Conservation (phyloP, 192 early-diverging fungal species). For the Martensiomyces pterosporus region DNA sequence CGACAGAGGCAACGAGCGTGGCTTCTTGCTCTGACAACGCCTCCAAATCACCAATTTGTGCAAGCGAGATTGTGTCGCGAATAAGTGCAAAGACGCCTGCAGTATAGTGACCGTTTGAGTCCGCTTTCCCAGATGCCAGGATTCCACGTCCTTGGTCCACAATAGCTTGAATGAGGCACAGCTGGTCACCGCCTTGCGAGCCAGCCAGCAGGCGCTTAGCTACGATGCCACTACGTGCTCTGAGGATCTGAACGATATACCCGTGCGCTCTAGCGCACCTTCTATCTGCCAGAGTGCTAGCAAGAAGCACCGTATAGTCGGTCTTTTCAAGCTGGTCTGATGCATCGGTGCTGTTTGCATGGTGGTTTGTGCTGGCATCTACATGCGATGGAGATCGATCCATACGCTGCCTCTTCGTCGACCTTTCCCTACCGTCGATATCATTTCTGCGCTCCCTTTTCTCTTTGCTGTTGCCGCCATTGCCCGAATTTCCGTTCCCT, state of each 20-base stretch:
- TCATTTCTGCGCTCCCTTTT: too few relatives aligned
- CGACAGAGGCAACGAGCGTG: too few relatives aligned
- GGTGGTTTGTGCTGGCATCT: too few relatives aligned
- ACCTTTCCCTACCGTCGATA: too few relatives aligned
- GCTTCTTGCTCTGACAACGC: neutral
- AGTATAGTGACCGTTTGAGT: constrained; percentile 1
- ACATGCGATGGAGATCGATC: too few relatives aligned
- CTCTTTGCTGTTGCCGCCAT: too few relatives aligned
- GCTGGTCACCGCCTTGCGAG: too few relatives aligned
- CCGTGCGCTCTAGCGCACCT: neutral
- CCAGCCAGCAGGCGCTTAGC: neutral
- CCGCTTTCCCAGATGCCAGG: neutral
- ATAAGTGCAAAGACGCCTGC: constrained; percentile 31
- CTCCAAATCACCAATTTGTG: neutral
- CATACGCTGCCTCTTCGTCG: too few relatives aligned
- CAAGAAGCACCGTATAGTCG: too few relatives aligned
- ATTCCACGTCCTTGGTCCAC: neutral
- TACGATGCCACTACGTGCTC: constrained; percentile 10
- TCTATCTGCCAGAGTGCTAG: constrained; percentile 1
- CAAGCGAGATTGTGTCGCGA: constrained; percentile 17
- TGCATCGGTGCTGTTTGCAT: too few relatives aligned
- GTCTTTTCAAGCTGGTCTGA: too few relatives aligned
- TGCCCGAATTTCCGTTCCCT: too few relatives aligned
- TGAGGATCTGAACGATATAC: constrained; percentile 20
- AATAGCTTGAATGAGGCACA: constrained; percentile 10